Conservation (phyloP, 2,329 filamentous ascomycete species). For the Calonectria naviculata region DNA sequence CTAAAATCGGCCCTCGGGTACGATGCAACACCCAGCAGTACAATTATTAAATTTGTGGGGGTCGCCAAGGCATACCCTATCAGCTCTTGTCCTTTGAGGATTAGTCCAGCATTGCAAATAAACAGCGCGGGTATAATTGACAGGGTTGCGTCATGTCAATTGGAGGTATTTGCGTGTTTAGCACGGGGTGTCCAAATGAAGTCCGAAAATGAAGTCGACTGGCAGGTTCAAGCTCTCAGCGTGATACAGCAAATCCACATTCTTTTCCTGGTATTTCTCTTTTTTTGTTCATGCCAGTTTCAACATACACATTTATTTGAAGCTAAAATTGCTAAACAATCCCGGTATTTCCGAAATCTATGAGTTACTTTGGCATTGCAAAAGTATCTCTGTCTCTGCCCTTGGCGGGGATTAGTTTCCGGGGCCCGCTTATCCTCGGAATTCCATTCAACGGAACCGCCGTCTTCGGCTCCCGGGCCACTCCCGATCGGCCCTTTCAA, state of each 20-base stretch:
- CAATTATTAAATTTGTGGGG: not conserved
- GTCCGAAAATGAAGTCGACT: not conserved
- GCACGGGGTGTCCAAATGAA: not conserved
- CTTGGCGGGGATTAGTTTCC: not conserved
- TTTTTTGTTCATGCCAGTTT: not conserved
- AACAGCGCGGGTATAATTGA: not conserved
- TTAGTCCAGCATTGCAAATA: not conserved
- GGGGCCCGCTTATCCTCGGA: not conserved
- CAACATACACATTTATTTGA: not conserved
- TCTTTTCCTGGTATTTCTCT: too few species aligned
- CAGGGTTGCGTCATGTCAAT: not conserved
- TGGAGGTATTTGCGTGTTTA: not conserved
- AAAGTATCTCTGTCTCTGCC: slow-evolving; percentile 11
- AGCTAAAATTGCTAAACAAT: too few species aligned
- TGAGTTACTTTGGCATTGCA: too few species aligned
- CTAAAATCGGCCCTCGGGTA: slow-evolving; percentile 4
- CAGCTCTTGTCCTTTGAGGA: not conserved
- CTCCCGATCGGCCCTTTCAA: not conserved
- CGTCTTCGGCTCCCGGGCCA: not conserved
- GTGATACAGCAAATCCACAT: not conserved
- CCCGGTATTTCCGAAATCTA: too few species aligned
- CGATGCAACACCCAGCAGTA: not conserved
- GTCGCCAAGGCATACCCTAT: not conserved
- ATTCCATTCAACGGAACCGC: not conserved
- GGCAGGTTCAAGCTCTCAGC: not conserved